Percentiles rank a stretch among this genome's conserved stretches.
These are phyloP conservation scores for Ceratocystis variospora DNA, from an alignment of 2,329 filamentous ascomycete genomes.

Conservation along the genomic window DNA sequence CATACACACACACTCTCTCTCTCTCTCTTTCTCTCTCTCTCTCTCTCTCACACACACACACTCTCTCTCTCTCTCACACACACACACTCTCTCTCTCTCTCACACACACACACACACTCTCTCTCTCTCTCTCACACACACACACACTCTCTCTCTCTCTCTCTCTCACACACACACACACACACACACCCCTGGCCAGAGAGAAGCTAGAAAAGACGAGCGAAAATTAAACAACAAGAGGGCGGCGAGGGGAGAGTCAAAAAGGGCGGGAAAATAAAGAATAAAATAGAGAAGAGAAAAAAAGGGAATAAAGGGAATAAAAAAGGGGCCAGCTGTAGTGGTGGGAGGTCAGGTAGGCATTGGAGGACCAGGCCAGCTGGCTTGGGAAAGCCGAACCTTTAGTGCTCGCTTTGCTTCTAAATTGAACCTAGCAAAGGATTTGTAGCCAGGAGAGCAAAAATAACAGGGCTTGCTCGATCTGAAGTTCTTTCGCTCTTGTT, in stretches of 20 bases:
- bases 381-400: slow-evolving; percentile 3
- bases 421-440: slow-evolving; percentile 4
- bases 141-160: no score
- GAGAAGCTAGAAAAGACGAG: background rate
- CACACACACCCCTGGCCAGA: background rate
- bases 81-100: no score
- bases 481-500: background rate
- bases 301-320: background rate
- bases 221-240: background rate
- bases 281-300: background rate
- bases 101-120: no score
- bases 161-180: background rate
- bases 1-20: no score
- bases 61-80: no score
- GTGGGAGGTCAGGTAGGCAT: no score
- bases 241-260: no score
- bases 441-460: background rate
- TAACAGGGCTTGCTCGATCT: background rate
- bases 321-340: slow-evolving; percentile 1
- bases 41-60: no score
- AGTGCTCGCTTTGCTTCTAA: background rate
- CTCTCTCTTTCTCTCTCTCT: no score
- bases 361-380: background rate
- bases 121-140: no score
- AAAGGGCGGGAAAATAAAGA: background rate